phyloP scores from a whole-genome alignment of 1,139 yeast genomes.

The Diutina pseudorugosa region DNA sequence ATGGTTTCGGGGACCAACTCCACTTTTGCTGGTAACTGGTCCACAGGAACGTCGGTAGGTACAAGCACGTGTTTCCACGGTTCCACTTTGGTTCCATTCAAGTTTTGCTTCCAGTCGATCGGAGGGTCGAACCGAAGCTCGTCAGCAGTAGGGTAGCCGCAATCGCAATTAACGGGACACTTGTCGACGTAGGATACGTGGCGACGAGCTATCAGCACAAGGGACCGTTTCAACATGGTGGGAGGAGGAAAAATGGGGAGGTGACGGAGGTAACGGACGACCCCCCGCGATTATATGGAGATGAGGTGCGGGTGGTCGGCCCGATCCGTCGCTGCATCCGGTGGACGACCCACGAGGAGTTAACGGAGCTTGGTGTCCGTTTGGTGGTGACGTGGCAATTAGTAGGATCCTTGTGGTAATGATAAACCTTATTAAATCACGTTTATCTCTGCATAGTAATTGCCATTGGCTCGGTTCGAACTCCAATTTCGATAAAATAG shows the following conservation, averaged over 20 bases:
- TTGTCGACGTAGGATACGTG: neutral
- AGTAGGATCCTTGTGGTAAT: no score
- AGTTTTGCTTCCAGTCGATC: constrained; percentile 25
- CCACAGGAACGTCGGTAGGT: constrained; percentile 26
- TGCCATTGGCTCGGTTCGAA: no score
- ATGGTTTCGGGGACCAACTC: constrained; percentile 36
- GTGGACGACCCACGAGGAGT: no score
- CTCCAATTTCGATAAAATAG: no score
- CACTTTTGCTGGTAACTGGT: constrained; percentile 45
- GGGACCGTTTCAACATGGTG: neutral
- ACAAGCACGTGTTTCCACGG: constrained; percentile 48
- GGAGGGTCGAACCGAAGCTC: constrained; percentile 11
- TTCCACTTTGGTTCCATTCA: constrained; percentile 35
- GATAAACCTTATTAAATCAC: no score
- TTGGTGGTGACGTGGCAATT: no score
- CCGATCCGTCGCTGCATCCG: no score
- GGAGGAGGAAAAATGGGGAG: neutral
- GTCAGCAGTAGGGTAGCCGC: neutral
- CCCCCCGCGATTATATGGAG: no score
- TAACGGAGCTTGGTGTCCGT: no score
- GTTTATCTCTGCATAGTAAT: no score
- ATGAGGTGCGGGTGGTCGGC: no score
- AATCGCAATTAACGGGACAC: neutral
- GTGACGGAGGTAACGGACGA: neutral
- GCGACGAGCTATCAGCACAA: neutral